Evolutionary conservation across 306 rosid genomes (phyloP), one percentile per base, ranked within the genome.

Genomic region (Pyrus bretschneideri): DNA sequence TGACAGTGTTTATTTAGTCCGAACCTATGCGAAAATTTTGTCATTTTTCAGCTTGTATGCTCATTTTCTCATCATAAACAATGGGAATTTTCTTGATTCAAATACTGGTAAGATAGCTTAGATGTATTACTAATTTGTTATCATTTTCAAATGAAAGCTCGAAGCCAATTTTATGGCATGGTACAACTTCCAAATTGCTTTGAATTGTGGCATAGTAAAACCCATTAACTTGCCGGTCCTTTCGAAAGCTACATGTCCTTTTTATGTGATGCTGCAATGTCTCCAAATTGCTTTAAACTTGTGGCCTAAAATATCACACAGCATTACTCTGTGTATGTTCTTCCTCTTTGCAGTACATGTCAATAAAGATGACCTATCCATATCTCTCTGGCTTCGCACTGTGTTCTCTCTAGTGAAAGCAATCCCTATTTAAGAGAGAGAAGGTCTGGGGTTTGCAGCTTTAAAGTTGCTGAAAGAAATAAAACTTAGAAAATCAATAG

Each of bases 231-330:
- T 38, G 42, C 42, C 42, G 42, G 52, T 61, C 31, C 31, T 61
- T 74, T 29, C 70, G 64, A 60, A 74, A 60, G 69, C 6, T n/a
- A 71, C 4, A 71, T 17, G 75, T 71, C 33, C 15, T 38, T 18
- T 45, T 30, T 40, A 14, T 40, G 29, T 14, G 12, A 6, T 15
- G 8, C 18, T 30, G 62, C 17, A 52, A 46, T 15, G 55, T 49
- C 55, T 29, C 30, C 73, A 13, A 14, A 14, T 60, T 38, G 51
- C 44, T 60, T 61, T 33, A 15, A 61, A 73, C 7, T 33, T 62
- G 78, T 62, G 78, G 76, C 55, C 70, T 46, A 54, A 79, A 72
- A 14, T 42, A 42, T 30, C 42, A 38, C 45, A 29, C n/a, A 72
- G 33, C 67, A 51, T 40, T 54, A 54, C 46, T 79, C 31, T 64